Conservation (phyloP, 805 yeast genomes). For the Saccharomycodes ludwigii region DNA sequence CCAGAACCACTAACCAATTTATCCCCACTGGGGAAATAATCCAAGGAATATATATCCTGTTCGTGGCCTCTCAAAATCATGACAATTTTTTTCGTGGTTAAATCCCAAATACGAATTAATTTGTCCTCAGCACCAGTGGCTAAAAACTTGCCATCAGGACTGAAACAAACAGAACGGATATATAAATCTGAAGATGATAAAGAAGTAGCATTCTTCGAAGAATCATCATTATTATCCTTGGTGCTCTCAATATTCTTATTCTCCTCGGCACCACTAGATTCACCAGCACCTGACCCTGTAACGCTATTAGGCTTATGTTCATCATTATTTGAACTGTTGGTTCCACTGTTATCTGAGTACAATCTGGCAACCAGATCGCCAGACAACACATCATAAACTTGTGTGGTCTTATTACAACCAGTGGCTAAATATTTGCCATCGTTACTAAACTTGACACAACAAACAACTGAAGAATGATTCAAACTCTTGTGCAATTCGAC, state of each 20-base stretch:
- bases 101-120: constrained; percentile 91
- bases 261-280: too few relatives aligned
- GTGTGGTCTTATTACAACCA: constrained; percentile 93
- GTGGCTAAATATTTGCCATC: constrained; percentile 92
- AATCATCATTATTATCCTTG: constrained; percentile 1
- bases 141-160: constrained; percentile 85
- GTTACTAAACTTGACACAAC: constrained; percentile 86
- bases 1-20: constrained; percentile 93
- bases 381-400: constrained; percentile 82
- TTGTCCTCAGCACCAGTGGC: constrained; percentile 93
- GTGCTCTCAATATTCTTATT: constrained; percentile 12
- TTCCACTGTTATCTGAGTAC: constrained; percentile 46
- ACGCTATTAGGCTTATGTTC: constrained; percentile 28
- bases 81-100: constrained; percentile 71
- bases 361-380: constrained; percentile 83
- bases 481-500: constrained; percentile 82
- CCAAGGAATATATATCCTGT: constrained; percentile 93
- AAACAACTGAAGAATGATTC: constrained; percentile 89
- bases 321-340: constrained; percentile 15
- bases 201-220: constrained; percentile 36
- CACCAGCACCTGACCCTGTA: too few relatives aligned
- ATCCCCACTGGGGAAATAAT: constrained; percentile 88
- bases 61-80: constrained; percentile 87
- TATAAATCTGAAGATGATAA: constrained; percentile 52
- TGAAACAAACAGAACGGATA: constrained; percentile 90